A percentile compares a stretch with the other conserved stretches of the same genome.
phyloP scores from a whole-genome alignment of 108 stramenopile genomes.

The Nannochloropsis salina region DNA sequence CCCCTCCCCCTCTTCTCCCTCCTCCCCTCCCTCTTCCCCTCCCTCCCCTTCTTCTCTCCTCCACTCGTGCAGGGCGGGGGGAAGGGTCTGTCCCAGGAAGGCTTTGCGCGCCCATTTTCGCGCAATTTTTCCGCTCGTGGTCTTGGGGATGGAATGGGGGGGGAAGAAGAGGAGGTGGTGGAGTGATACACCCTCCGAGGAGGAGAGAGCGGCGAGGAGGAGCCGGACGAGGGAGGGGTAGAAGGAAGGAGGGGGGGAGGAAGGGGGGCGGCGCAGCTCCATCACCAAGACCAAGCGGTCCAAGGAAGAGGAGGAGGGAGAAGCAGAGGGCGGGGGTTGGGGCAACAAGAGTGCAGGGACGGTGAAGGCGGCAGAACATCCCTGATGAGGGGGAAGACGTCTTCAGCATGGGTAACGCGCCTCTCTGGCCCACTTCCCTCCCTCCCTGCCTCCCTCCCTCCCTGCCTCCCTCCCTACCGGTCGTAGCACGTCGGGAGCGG shows the following conservation, averaged over 20 bases:
- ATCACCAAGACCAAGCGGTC: neutral
- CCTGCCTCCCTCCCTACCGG: slow-evolving; percentile 42
- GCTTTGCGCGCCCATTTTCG: slow-evolving; percentile 14
- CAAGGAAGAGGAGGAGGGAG: neutral
- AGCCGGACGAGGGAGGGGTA: neutral
- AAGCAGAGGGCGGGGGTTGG: neutral
- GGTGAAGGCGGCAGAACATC: slow-evolving; percentile 8
- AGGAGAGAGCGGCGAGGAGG: neutral
- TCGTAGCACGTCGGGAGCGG: slow-evolving; percentile 38
- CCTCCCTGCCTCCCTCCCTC: slow-evolving; percentile 12
- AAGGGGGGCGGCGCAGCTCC: neutral
- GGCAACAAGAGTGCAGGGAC: neutral
- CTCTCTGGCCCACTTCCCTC: neutral
- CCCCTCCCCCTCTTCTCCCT: slow-evolving; percentile 3
- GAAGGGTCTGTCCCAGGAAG: too few relatives aligned
- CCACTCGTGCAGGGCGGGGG: neutral
- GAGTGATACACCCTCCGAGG: neutral
- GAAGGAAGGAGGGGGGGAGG: neutral
- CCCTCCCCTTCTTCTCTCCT: neutral
- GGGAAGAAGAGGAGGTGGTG: neutral
- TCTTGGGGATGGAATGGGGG: slow-evolving; percentile 16
- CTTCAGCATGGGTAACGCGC: neutral
- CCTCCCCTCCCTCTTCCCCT: neutral
- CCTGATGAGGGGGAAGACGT: neutral
- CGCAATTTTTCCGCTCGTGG: slow-evolving; percentile 20